Conservation (phyloP, 768 basidiomycete species). For the Thelephora ganbajun region DNA sequence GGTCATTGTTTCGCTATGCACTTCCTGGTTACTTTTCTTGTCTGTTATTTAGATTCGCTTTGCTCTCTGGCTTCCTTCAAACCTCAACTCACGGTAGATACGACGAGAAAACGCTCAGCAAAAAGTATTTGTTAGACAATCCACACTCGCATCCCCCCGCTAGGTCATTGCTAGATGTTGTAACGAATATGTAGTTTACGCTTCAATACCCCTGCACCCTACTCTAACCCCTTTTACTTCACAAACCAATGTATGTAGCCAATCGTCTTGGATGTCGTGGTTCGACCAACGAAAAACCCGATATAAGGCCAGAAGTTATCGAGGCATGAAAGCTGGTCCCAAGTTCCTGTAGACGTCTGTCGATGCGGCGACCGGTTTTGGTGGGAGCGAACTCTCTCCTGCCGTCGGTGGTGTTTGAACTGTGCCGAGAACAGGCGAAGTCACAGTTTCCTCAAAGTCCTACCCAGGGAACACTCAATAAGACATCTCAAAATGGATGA, state of each 20-base stretch:
- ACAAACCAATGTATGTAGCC: background rate
- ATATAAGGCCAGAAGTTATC: background rate
- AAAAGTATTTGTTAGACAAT: too few species aligned
- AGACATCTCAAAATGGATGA: slow-evolving; percentile 5
- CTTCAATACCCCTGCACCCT: background rate
- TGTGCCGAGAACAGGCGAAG: background rate
- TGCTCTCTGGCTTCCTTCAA: too few species aligned
- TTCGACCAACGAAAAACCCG: too few species aligned
- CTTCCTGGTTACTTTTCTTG: background rate
- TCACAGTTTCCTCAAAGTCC: background rate
- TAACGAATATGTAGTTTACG: background rate
- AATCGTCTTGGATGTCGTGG: too few species aligned
- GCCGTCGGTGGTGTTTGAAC: background rate
- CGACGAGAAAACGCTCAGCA: too few species aligned
- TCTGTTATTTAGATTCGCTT: too few species aligned
- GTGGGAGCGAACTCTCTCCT: background rate
- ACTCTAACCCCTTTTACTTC: background rate
- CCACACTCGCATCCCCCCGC: too few species aligned
- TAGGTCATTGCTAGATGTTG: too few species aligned
- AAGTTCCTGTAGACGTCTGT: background rate
- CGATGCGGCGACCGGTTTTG: background rate
- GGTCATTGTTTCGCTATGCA: background rate
- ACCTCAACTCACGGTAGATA: too few species aligned
- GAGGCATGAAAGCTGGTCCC: slow-evolving; percentile 2
- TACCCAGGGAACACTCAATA: background rate